Evolutionary conservation across 495 filamentous ascomycete genomes (phyloP), one percentile per base, ranked within the genome.

Genomic region (Choiromyces venosus): DNA sequence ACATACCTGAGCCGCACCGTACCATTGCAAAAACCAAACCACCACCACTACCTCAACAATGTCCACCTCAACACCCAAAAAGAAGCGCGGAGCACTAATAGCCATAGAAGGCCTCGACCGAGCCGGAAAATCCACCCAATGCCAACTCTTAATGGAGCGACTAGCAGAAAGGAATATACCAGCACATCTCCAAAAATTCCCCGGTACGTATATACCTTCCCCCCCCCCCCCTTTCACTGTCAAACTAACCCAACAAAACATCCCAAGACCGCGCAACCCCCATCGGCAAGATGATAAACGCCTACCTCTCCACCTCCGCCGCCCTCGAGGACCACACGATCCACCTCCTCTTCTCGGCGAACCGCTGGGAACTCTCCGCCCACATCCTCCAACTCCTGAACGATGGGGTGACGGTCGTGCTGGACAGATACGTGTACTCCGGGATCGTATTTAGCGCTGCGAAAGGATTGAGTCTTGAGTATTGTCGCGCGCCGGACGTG

Each of bases 401-500:
- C 25, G 81, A 83, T 9, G 94, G 93, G 21, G 87, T 83, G 64
- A 96, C 89, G 0, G 86, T 99, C 12, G 86, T 99, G 38, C 88
- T 94, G 69, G 95, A 99, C 82, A 89, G 95, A 56, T 99, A 97
- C 83, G 96, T 94, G 79, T 93, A 97, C 83, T 93, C 90, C 44
- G 95, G 95, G 25, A 91, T 92, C 66, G 93, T 97, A 29, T 99
- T 98, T 83, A 92, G 90, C n/a, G 91, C 93, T n/a, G 95, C 95
- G 0, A 97, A 97, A 79, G 85, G 97, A 12, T 83, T 98, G 8
- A 82, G 87, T 4, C 97, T 94, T 92, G 92, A 92, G 56, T 88
- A 86, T 82, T 81, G 79, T 38, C 86, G 87, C 64, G 86, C 88
- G 46, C 93, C 95, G 6, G 95, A 99, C 79, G 85, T 92, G 33